These are phyloP conservation scores for Stellera chamaejasme DNA, from an alignment of 345 rosid species.

Conservation along the genomic window DNA sequence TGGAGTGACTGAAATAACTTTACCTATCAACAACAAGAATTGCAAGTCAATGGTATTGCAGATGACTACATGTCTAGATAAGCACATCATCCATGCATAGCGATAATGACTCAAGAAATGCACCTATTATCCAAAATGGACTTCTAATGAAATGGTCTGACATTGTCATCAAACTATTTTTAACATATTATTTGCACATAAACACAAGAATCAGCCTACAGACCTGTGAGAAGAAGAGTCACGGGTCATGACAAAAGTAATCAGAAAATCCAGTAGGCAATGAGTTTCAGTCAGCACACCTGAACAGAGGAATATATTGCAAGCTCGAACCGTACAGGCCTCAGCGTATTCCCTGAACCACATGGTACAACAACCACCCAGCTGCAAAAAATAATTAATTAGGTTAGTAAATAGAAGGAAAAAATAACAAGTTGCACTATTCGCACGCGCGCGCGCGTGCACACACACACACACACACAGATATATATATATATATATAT, in stretches of 20 bases:
- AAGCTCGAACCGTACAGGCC: conserved; percentile 40
- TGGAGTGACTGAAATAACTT: background rate
- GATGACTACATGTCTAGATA: conserved; percentile 1
- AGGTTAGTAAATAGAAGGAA: conserved; percentile 4
- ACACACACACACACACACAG: no score
- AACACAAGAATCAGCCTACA: background rate
- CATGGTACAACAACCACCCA: conserved; percentile 46
- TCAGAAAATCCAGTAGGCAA: background rate
- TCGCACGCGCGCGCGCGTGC: no score
- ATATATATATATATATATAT: no score
- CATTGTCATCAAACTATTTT: background rate
- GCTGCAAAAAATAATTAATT: conserved; percentile 24
- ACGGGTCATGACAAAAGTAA: conserved; percentile 8
- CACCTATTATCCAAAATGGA: no score
- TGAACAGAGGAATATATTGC: conserved; percentile 34
- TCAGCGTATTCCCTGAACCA: conserved; percentile 26
- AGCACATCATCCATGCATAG: background rate
- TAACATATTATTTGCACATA: background rate
- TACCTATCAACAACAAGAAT: conserved; percentile 23
- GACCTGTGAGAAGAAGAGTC: background rate
- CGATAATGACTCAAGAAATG: background rate
- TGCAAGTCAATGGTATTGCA: background rate
- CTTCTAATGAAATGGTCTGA: no score
- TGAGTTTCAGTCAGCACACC: conserved; percentile 14
- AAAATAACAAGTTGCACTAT: background rate